These are phyloP conservation scores for Castanea mollissima DNA, from an alignment of 306 rosid genomes.

Conservation along the genomic window DNA sequence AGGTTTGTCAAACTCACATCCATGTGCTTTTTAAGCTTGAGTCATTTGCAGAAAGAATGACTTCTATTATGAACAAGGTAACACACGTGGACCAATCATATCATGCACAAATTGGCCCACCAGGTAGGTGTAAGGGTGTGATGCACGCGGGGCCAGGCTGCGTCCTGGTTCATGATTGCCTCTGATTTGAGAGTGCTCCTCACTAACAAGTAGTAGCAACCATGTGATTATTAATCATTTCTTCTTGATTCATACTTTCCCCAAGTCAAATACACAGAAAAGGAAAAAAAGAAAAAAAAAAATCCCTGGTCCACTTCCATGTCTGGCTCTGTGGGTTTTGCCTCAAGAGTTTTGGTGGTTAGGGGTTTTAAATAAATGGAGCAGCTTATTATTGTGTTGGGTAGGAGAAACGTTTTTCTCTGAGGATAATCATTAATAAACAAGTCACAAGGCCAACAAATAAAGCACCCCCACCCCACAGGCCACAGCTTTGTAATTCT, in stretches of 20 bases:
- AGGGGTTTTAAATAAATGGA: background rate
- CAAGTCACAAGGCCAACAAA: background rate
- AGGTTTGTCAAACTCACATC: conserved; percentile 6
- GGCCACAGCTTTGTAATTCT: background rate
- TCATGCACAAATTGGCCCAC: background rate
- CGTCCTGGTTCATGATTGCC: conserved; percentile 1
- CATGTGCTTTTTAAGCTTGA: conserved; percentile 43
- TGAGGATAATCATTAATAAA: background rate
- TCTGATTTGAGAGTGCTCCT: conserved; percentile 31
- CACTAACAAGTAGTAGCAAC: conserved; percentile 16
- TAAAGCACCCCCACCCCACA: background rate
- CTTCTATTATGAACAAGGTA: background rate
- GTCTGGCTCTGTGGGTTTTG: background rate
- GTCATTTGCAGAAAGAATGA: background rate
- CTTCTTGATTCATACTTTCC: conserved; percentile 5
- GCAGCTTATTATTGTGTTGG: background rate
- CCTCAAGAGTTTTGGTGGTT: background rate
- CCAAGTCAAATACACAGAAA: conserved; percentile 19
- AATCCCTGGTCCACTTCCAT: conserved; percentile 7
- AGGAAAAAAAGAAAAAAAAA: background rate
- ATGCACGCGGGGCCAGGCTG: conserved; percentile 34
- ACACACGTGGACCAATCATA: conserved; percentile 11
- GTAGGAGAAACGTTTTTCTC: background rate
- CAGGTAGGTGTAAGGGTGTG: background rate
- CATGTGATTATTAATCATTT: conserved; percentile 28